Evolutionary conservation across 495 filamentous ascomycete species (phyloP).

Genomic region (Haplographium delicatum): DNA sequence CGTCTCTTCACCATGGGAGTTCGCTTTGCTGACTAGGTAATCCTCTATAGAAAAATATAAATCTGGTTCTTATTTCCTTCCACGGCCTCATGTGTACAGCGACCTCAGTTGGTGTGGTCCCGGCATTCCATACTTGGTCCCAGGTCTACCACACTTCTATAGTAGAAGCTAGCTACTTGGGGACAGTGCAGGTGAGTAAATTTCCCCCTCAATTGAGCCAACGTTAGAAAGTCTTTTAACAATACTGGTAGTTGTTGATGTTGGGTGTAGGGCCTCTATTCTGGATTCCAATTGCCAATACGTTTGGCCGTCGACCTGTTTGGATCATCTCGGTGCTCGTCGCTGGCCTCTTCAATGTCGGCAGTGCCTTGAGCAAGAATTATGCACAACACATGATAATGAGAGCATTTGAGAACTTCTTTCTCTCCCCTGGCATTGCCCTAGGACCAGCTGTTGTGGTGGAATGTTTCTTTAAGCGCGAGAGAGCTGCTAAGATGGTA

Average conservation of each 20-base stretch:
- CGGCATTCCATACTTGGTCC: constrained; percentile 44
- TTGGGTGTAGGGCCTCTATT: constrained; percentile 47
- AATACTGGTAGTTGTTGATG: too few relatives aligned
- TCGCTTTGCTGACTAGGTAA: too few relatives aligned
- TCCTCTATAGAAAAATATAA: constrained; percentile 43
- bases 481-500: constrained; percentile 46
- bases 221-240: too few relatives aligned
- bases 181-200: constrained; percentile 45
- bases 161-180: constrained; percentile 43
- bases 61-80: constrained; percentile 48
- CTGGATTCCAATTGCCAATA: constrained; percentile 49
- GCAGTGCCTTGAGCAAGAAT: too few relatives aligned
- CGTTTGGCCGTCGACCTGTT: constrained; percentile 47
- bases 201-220: too few relatives aligned
- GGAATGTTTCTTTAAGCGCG: constrained; percentile 45
- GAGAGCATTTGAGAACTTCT: too few relatives aligned
- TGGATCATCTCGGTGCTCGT: constrained; percentile 50
- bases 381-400: too few relatives aligned
- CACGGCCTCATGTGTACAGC: constrained; percentile 52
- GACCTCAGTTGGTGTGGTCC: constrained; percentile 44
- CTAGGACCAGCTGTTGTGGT: constrained; percentile 51
- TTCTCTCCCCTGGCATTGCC: constrained; percentile 47
- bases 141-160: constrained; percentile 35
- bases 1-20: too few relatives aligned
- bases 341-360: too few relatives aligned